Evolutionary conservation across 1,139 yeast species (phyloP).

Genomic region (Pichia norvegensis): DNA sequence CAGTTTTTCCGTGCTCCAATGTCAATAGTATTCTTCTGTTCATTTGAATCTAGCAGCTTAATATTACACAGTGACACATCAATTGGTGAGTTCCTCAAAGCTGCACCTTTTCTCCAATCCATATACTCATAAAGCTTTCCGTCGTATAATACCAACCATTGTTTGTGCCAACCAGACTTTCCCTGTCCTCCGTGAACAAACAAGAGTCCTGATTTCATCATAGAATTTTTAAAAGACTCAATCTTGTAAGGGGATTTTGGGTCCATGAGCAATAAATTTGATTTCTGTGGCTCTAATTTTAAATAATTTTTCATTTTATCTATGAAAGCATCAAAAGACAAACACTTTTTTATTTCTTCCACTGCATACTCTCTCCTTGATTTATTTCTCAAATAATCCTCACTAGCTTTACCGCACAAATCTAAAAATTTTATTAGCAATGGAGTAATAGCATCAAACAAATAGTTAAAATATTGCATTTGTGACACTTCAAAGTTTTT

Average conservation of each 20-base stretch:
- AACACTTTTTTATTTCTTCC: constrained; percentile 16
- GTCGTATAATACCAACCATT: constrained; percentile 70
- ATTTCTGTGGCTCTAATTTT: neutral
- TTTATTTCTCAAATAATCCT: constrained; percentile 10
- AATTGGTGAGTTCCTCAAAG: constrained; percentile 60
- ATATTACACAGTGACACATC: constrained; percentile 67
- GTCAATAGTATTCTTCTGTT: constrained; percentile 9
- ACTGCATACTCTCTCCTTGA: constrained; percentile 15
- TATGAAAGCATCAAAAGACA: constrained; percentile 12
- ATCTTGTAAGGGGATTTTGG: constrained; percentile 5
- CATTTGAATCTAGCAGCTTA: constrained; percentile 35
- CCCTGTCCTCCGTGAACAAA: constrained; percentile 57
- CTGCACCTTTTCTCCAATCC: constrained; percentile 72
- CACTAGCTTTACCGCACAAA: neutral
- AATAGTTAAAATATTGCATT: constrained; percentile 60
- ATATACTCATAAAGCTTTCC: constrained; percentile 67
- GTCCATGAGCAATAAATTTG: constrained; percentile 6
- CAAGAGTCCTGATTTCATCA: constrained; percentile 24
- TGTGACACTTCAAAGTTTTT: constrained; percentile 61
- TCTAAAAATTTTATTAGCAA: constrained; percentile 6
- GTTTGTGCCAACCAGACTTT: constrained; percentile 83
- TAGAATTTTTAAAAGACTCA: constrained; percentile 5
- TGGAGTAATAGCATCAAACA: constrained; percentile 49
- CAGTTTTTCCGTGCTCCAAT: constrained; percentile 47
- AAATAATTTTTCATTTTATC: constrained; percentile 5